A percentile compares a stretch with the other conserved stretches of the same genome.
Conservation (phyloP, 768 basidiomycete species). For the Boletus rufocinnamomeus region DNA sequence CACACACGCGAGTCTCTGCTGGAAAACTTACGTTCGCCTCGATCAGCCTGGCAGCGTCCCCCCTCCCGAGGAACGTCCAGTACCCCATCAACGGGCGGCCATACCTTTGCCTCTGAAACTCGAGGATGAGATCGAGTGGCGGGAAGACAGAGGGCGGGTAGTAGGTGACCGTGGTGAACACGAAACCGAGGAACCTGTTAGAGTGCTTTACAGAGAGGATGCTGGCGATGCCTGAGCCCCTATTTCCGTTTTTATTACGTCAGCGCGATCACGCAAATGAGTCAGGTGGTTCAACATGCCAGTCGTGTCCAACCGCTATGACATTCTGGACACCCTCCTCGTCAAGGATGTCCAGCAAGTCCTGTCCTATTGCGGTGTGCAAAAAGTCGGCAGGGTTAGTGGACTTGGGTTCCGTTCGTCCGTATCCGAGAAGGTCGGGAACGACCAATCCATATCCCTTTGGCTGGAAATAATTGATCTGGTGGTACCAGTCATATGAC, state of each 20-base stretch:
- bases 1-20: too few relatives aligned
- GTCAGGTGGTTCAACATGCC: constrained; percentile 23
- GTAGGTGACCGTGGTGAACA: constrained; percentile 40
- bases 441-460: constrained; percentile 46
- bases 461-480: constrained; percentile 40
- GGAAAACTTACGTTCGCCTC: constrained; percentile 36
- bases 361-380: constrained; percentile 30
- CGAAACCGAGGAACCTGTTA: constrained; percentile 44
- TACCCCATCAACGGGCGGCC: constrained; percentile 46
- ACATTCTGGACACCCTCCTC: constrained; percentile 34
- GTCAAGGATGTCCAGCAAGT: constrained; percentile 43
- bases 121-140: constrained; percentile 30
- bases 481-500: constrained; percentile 44
- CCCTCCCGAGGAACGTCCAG: constrained; percentile 40
- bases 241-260: constrained; percentile 16
- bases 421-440: constrained; percentile 51
- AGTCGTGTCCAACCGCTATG: constrained; percentile 45
- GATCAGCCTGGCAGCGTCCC: constrained; percentile 35
- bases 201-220: constrained; percentile 41
- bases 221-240: constrained; percentile 40
- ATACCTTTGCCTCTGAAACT: constrained; percentile 26
- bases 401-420: constrained; percentile 46
- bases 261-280: not conserved
- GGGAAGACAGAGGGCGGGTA: constrained; percentile 28
- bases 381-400: constrained; percentile 30